Conservation (phyloP, 768 basidiomycete genomes). For the Kwoniella shandongensis region DNA sequence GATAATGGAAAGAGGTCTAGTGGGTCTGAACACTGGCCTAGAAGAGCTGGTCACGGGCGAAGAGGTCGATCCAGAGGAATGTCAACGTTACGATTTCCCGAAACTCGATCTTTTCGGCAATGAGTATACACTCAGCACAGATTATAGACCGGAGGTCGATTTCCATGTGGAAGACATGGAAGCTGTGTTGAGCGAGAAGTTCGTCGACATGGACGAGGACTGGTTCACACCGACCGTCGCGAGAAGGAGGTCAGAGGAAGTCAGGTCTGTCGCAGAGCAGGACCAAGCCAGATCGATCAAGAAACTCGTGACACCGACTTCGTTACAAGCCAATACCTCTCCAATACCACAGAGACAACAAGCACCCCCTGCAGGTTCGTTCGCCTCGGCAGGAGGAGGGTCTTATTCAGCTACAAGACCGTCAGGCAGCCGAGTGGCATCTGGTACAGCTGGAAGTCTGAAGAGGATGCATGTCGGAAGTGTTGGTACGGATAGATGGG, state of each 20-base stretch:
- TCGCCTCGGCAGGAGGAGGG: slow-evolving; percentile 16
- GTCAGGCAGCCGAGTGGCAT: slow-evolving; percentile 17
- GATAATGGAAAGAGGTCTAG: slow-evolving; percentile 48
- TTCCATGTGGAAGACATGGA: slow-evolving; percentile 50
- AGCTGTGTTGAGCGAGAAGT: slow-evolving; percentile 44
- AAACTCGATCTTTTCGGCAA: slow-evolving; percentile 38
- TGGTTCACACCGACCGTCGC: slow-evolving; percentile 52
- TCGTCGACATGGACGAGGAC: slow-evolving; percentile 51
- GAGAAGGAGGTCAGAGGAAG: slow-evolving; percentile 10
- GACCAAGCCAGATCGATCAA: not conserved
- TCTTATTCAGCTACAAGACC: slow-evolving; percentile 11
- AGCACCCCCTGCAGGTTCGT: slow-evolving; percentile 31
- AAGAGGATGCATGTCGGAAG: slow-evolving; percentile 19
- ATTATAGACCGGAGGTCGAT: slow-evolving; percentile 46
- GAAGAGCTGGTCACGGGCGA: slow-evolving; percentile 23
- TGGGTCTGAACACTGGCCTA: slow-evolving; percentile 38
- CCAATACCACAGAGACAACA: slow-evolving; percentile 42
- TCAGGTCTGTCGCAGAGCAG: not conserved
- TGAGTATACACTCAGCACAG: slow-evolving; percentile 32
- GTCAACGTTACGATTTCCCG: slow-evolving; percentile 32
- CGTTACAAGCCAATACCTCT: slow-evolving; percentile 24
- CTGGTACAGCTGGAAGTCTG: slow-evolving; percentile 5
- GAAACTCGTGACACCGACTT: slow-evolving; percentile 16
- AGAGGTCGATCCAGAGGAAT: slow-evolving; percentile 9
- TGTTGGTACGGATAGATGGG: slow-evolving; percentile 29